Evolutionary conservation across 108 stramenopile species (phyloP), one percentile per base, ranked within the genome.

Genomic region (Skeletonema tropicum): DNA sequence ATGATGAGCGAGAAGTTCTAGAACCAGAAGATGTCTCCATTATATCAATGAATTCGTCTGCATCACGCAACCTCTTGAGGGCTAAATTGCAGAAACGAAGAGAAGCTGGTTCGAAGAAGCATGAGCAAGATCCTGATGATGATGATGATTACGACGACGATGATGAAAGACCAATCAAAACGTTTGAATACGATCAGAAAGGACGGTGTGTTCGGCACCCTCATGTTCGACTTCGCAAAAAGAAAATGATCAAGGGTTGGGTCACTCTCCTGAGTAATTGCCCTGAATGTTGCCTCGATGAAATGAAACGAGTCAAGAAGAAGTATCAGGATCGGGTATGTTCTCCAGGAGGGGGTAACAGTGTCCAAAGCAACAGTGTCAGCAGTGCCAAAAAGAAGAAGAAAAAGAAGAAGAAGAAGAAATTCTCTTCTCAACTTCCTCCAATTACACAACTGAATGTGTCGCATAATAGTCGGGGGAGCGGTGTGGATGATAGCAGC

Each of bases 231-330:
- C 67, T 80, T 6, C 69, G 69, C 10, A 80, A 73, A 58, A 80
- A 80, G 49, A 63, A 68, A 31, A 14, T 80, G 25, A 55, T 73
- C 52, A 39, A 65, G 3, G 72, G 67, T 14, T 80, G 79, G 79
- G 30, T 52, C 5, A 62, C 68, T 6, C 32, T 80, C 29, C 36
- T 80, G 19, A 64, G 61, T 52, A 67, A 73, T 33, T 80, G 79
- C 52, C 79, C 79, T 6, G 79, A 80, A 70, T 80, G 79, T 19
- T 80, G 79, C 59, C 67, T 80, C 21, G 73, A 80, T 36, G 79
- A 80, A 23, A 80, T 80, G 68, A 60, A 66, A 19, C 59, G 72
- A 32, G 64, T 77, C 13, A 70, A 70, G 70, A 64, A 71, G 21
- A 64, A 67, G 7, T 49, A 71, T 13, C 11, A 33, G 26, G 49